phyloP scores from a whole-genome alignment of 225 moss, liverwort and hornwort genomes.

The Rhytidiadelphus loreus region DNA sequence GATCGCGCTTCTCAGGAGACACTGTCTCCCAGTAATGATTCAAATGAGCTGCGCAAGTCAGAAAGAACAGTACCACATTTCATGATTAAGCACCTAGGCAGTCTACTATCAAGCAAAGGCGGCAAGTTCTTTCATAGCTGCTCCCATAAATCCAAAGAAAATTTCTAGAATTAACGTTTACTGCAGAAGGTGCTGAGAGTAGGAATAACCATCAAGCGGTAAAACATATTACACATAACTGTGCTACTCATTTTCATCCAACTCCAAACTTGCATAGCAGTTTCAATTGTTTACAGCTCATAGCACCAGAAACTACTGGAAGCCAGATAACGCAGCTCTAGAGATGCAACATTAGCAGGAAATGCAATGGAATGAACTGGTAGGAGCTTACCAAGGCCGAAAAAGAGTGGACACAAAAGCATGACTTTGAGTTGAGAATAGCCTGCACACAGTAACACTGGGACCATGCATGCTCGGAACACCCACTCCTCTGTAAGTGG shows the following conservation, averaged over 20 bases:
- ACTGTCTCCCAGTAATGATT: slow-evolving; percentile 92
- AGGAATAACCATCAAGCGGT: neutral
- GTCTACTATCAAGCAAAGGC: neutral
- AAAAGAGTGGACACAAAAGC: slow-evolving; percentile 91
- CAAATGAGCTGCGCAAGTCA: slow-evolving; percentile 62
- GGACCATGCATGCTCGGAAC: slow-evolving; percentile 98
- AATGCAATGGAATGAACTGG: neutral
- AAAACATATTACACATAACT: neutral
- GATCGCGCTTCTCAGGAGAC: slow-evolving; percentile 48
- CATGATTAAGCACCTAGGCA: neutral
- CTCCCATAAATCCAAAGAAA: neutral
- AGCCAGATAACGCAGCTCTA: neutral
- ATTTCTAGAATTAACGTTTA: neutral
- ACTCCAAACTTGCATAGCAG: neutral
- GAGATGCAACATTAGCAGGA: neutral
- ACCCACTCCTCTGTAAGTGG: slow-evolving; percentile 97
- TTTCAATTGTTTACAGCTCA: neutral
- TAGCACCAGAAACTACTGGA: neutral
- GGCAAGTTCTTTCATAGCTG: neutral
- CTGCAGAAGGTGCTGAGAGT: neutral
- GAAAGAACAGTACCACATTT: neutral
- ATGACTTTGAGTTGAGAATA: slow-evolving; percentile 67
- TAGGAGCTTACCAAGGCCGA: slow-evolving; percentile 61
- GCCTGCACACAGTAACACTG: slow-evolving; percentile 84
- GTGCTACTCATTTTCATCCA: neutral